These are phyloP conservation scores for Carex pumila DNA, from an alignment of 176 grass and related monocot species.

Conservation along the genomic window DNA sequence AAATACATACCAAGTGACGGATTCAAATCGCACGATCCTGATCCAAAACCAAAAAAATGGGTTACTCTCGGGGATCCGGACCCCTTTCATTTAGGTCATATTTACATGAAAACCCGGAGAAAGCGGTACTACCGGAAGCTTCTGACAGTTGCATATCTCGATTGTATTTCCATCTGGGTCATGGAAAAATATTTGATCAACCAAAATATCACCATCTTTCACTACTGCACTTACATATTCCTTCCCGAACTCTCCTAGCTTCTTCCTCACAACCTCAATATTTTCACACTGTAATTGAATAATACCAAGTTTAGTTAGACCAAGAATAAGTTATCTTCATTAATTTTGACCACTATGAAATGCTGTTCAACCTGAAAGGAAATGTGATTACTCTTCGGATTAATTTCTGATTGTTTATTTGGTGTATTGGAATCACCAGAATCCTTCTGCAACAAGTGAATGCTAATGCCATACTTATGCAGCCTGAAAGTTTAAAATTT, in stretches of 20 bases:
- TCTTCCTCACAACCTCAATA: slow-evolving; percentile 30
- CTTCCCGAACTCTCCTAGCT: slow-evolving; percentile 27
- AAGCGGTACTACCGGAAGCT: slow-evolving; percentile 43
- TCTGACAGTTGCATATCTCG: slow-evolving; percentile 74
- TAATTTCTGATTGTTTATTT: slow-evolving; percentile 26
- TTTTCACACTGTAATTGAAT: slow-evolving; percentile 47
- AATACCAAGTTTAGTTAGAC: background rate
- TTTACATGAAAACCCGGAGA: background rate
- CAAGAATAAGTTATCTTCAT: background rate
- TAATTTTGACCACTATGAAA: background rate
- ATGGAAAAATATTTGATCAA: slow-evolving; percentile 83
- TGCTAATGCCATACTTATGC: slow-evolving; percentile 45
- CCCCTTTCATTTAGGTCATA: background rate
- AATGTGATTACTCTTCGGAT: slow-evolving; percentile 66
- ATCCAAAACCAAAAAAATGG: too few relatives aligned
- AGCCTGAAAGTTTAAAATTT: slow-evolving; percentile 37
- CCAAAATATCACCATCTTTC: slow-evolving; percentile 35
- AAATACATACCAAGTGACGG: too few relatives aligned
- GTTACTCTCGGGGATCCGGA: too few relatives aligned
- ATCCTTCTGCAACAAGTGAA: slow-evolving; percentile 62
- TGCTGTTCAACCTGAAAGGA: slow-evolving; percentile 57
- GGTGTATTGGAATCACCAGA: background rate
- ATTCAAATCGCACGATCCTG: too few relatives aligned
- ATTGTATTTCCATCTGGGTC: slow-evolving; percentile 73
- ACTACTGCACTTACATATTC: slow-evolving; percentile 35